phyloP scores from a whole-genome alignment of 1,284 basidiomycete species.

The Mrakiaceae sp. region DNA sequence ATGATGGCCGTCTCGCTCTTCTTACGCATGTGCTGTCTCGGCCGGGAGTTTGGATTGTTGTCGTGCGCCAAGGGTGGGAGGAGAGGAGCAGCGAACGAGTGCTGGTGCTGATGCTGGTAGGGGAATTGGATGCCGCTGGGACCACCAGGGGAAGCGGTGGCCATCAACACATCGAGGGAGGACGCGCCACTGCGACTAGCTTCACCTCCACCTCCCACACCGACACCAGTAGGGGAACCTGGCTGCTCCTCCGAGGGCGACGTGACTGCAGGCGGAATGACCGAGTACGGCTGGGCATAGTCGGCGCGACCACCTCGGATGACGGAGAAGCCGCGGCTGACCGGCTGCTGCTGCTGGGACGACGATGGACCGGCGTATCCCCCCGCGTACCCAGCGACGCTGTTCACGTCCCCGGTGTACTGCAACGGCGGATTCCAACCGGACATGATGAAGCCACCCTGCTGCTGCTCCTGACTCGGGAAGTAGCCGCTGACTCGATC shows the following conservation, averaged over 20 bases:
- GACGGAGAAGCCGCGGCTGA: conserved; percentile 25
- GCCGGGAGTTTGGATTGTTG: neutral
- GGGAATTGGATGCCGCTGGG: neutral
- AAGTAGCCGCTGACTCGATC: neutral
- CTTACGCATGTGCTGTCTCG: neutral
- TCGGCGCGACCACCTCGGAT: conserved; percentile 31
- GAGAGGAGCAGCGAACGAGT: neutral
- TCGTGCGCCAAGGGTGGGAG: neutral
- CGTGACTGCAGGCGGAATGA: neutral
- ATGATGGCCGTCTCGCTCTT: conserved; percentile 11
- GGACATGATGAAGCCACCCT: conserved; percentile 16
- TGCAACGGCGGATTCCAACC: conserved; percentile 10
- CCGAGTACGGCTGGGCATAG: conserved; percentile 22
- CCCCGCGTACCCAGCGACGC: too few species aligned
- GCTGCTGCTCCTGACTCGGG: neutral
- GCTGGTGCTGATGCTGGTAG: too few species aligned
- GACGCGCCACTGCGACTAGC: neutral
- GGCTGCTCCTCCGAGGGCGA: neutral
- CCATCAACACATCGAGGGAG: neutral
- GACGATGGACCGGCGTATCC: too few species aligned
- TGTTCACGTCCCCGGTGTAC: too few species aligned
- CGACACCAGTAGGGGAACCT: neutral
- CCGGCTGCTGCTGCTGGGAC: neutral
- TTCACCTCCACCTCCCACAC: neutral
- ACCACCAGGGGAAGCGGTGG: neutral